These are phyloP conservation scores for Eucalyptus virginea DNA, from an alignment of 345 rosid genomes.

Conservation along the genomic window DNA sequence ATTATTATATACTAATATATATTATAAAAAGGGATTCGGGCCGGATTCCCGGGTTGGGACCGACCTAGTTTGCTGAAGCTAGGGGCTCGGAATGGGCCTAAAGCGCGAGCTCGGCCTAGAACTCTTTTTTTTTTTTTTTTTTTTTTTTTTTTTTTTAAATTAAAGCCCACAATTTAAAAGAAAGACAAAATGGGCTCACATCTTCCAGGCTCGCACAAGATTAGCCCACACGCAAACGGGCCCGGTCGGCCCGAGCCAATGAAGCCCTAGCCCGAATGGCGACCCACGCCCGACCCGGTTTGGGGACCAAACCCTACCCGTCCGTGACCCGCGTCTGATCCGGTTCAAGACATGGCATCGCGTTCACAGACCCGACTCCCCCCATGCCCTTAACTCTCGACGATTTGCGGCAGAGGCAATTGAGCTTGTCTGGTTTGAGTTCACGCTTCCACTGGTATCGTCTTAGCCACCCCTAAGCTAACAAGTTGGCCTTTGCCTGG, in stretches of 20 bases:
- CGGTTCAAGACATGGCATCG: fast-evolving
- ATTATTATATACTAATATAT: too few relatives aligned
- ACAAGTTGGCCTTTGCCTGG: fast-evolving
- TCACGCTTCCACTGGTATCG: fast-evolving
- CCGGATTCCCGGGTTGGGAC: fast-evolving
- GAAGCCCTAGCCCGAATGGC: fast-evolving
- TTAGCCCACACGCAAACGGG: fast-evolving
- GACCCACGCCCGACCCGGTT: fast-evolving
- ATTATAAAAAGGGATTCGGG: too few relatives aligned
- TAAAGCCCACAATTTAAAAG: too few relatives aligned
- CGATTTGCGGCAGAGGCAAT: fast-evolving
- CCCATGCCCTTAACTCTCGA: fast-evolving
- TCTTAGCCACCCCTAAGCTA: fast-evolving
- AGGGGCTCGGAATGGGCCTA: too few relatives aligned
- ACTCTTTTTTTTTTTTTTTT: too few relatives aligned
- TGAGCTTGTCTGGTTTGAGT: fast-evolving
- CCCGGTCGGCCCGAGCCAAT: fast-evolving
- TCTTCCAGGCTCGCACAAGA: fast-evolving
- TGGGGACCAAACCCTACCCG: fast-evolving
- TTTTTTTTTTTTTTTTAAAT: too few relatives aligned
- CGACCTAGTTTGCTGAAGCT: fast-evolving
- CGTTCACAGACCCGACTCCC: fast-evolving
- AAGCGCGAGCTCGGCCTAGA: fast-evolving
- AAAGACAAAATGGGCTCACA: fast-evolving
- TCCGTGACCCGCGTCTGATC: fast-evolving